Percentiles rank a stretch among this genome's conserved stretches.
Conservation (phyloP, 2,329 filamentous ascomycete species). For the Monascus ruber region DNA sequence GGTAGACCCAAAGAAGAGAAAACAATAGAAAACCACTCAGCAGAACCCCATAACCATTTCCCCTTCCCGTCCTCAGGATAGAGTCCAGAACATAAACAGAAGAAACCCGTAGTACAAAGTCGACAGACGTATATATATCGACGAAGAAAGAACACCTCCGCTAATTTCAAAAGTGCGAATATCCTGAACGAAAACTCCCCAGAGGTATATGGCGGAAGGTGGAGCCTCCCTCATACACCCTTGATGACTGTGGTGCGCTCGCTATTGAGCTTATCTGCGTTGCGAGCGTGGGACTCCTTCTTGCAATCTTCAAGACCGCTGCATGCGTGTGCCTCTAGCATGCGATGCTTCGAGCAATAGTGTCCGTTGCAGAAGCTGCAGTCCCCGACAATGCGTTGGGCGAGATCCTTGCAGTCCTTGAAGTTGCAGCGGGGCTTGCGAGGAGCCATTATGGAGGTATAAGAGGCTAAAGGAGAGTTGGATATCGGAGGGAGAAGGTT, state of each 20-base stretch:
- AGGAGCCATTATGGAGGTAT: conserved; percentile 27
- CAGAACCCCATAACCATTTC: no score
- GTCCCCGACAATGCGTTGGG: conserved; percentile 90
- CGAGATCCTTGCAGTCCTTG: conserved; percentile 77
- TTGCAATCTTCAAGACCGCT: conserved; percentile 91
- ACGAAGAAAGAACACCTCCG: no score
- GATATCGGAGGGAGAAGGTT: background rate
- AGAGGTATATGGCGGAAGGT: background rate
- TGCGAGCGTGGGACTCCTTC: conserved; percentile 90
- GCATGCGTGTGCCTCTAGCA: conserved; percentile 92
- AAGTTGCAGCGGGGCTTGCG: conserved; percentile 66
- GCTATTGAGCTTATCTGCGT: conserved; percentile 80
- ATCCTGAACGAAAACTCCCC: no score
- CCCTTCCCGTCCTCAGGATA: no score
- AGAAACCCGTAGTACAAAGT: no score
- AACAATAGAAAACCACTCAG: conserved; percentile 2
- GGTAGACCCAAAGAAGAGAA: conserved; percentile 4
- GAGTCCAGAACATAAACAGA: no score
- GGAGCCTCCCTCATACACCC: conserved; percentile 51
- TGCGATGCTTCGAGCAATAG: conserved; percentile 88
- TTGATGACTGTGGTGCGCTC: conserved; percentile 92
- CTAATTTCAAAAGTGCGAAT: no score
- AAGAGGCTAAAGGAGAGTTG: background rate
- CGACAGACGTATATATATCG: no score
- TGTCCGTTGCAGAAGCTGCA: conserved; percentile 90